phyloP scores from a whole-genome alignment of 2,329 filamentous ascomycete species.

The Botrytis aclada region DNA sequence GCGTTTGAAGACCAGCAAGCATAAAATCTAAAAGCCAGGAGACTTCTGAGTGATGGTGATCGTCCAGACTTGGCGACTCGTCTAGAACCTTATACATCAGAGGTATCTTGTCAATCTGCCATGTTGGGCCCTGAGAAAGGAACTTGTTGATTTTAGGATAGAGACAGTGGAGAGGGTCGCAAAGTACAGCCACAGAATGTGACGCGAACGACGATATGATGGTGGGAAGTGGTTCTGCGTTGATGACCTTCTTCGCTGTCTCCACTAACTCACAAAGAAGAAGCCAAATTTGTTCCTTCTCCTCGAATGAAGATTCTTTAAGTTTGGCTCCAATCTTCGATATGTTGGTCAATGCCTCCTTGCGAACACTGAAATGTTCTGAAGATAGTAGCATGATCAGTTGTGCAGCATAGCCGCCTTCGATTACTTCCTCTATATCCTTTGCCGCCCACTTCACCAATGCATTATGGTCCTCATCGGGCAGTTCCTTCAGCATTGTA shows the following conservation, averaged over 20 bases:
- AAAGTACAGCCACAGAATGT: conserved; percentile 66
- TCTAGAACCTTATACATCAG: conserved; percentile 62
- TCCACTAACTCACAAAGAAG: conserved; percentile 78
- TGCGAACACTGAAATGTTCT: conserved; percentile 68
- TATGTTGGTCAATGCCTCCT: conserved; percentile 70
- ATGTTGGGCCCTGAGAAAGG: conserved; percentile 72
- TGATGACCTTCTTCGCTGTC: conserved; percentile 58
- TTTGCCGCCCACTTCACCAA: conserved; percentile 69
- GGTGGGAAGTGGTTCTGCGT: conserved; percentile 62
- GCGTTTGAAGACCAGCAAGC: conserved; percentile 61
- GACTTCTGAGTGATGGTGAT: conserved; percentile 68
- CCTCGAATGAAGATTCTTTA: conserved; percentile 67
- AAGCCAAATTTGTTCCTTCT: conserved; percentile 75
- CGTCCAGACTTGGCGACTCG: conserved; percentile 67
- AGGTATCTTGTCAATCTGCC: conserved; percentile 71
- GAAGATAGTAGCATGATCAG: conserved; percentile 76
- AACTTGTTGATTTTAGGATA: conserved; percentile 86
- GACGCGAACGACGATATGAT: conserved; percentile 73
- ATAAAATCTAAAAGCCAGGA: conserved; percentile 73
- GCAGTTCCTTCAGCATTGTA: conserved; percentile 22
- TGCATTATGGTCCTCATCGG: conserved; percentile 46
- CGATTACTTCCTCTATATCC: conserved; percentile 72
- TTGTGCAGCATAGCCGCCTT: conserved; percentile 68
- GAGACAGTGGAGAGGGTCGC: conserved; percentile 74
- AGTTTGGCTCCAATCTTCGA: conserved; percentile 62